Base-by-base conservation (phyloP, 2,329 filamentous ascomycete species). In the Diaporthe humulicola region DNA sequence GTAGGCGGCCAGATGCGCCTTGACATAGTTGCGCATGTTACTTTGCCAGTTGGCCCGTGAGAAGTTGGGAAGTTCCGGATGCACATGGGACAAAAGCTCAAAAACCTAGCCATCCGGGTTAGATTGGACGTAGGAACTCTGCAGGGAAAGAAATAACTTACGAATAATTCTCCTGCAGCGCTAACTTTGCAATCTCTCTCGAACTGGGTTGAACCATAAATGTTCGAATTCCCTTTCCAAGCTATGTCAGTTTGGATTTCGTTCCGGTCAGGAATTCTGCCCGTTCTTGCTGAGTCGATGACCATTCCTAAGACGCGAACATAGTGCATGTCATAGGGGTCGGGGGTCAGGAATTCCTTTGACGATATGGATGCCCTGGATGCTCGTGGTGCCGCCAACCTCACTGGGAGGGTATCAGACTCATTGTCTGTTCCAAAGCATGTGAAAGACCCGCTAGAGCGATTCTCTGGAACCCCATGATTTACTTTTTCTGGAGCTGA, bases 1-100 rank as follows among this genome's bases (percentile, higher is more conserved):
- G 75, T 88, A 89, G 1, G 84, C 79, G 2, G 82, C n/a, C n/a
- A n/a, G 80, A 74, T 88, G 85, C 0, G 78, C 75, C 0, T 73
- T 81, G 5, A 86, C 83, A 73, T 84, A 82, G 30, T 81, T 79
- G 14, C 87, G 81, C n/a, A 90, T 87, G 0, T 78, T 87, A 75
- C 87, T 89, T 73, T 82, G 79, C 88, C 88, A 90, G 48, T 88
- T 88, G 0, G 78, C 74, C 2, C 76, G 71, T 1, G 72, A 76
- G 61, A 89, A 89, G 0, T 74, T 77, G 1, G 82, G 80, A 10
- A 85, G 77, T 0, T 12, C 19, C 9, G 67, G 78, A 19, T 78
- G 42, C 36, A 85, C 73, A 4, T 76, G 73, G 10, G 77, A 79
- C 4, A 88, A 80, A 1, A 85, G 71, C 71, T 87, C 84, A 73